Evolutionary conservation across 2,329 filamentous ascomycete genomes (phyloP).

Genomic region (Parascedosporium putredinis): DNA sequence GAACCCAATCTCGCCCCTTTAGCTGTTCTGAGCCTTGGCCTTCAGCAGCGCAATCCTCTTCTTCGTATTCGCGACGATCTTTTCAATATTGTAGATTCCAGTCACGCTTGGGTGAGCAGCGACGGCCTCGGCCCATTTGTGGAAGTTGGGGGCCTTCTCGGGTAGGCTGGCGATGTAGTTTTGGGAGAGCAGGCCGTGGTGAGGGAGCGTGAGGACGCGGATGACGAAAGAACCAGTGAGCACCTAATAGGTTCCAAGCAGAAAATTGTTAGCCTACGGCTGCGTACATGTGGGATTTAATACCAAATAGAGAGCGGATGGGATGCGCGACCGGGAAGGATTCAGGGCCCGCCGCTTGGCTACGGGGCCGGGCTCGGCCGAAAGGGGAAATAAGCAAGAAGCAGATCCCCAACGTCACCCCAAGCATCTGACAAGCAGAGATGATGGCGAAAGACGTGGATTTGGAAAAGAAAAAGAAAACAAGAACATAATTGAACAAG

Average conservation of each 20-base stretch:
- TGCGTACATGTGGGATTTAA: too few relatives aligned
- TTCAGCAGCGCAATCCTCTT: slow-evolving; percentile 7
- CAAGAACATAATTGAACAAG: neutral
- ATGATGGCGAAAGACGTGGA: neutral
- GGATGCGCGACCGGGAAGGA: too few relatives aligned
- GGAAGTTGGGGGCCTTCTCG: slow-evolving; percentile 53
- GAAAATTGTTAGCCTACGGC: slow-evolving; percentile 7
- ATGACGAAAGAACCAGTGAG: slow-evolving; percentile 58
- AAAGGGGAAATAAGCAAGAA: too few relatives aligned
- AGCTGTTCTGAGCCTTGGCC: neutral
- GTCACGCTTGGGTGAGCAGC: slow-evolving; percentile 54
- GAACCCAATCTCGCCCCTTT: neutral
- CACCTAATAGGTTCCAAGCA: slow-evolving; percentile 38
- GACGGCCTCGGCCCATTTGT: slow-evolving; percentile 54
- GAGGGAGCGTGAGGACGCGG: slow-evolving; percentile 43
- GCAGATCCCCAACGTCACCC: too few relatives aligned
- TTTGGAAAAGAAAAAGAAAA: neutral
- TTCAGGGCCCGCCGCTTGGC: too few relatives aligned
- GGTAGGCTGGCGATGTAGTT: slow-evolving; percentile 35
- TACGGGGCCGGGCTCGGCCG: too few relatives aligned
- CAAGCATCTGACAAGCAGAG: too few relatives aligned
- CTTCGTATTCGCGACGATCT: slow-evolving; percentile 9
- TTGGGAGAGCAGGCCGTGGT: slow-evolving; percentile 42
- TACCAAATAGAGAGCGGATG: too few relatives aligned
- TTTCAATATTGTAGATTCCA: slow-evolving; percentile 1